A percentile compares a stretch with the other conserved stretches of the same genome.
Evolutionary conservation across 1,284 basidiomycete genomes (phyloP).

Genomic region (Paramarasmius palmivorus): DNA sequence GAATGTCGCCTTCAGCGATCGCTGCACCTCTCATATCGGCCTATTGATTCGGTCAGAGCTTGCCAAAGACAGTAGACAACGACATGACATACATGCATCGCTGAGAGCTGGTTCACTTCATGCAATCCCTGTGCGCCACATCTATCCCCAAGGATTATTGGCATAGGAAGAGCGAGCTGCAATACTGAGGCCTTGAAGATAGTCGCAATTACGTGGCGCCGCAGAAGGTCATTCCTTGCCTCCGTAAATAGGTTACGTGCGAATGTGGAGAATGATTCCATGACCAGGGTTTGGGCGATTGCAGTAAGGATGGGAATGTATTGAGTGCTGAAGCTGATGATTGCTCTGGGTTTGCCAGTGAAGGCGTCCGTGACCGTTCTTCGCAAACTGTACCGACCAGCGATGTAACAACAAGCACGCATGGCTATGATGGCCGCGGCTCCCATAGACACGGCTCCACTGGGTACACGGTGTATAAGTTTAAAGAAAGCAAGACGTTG

Average conservation of each 20-base stretch:
- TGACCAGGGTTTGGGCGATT: constrained; percentile 39
- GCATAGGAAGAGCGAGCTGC: constrained; percentile 30
- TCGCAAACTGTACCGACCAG: constrained; percentile 40
- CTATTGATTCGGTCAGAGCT: constrained; percentile 19
- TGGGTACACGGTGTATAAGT: constrained; percentile 37
- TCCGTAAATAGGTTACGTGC: constrained; percentile 32
- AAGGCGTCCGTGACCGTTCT: constrained; percentile 20
- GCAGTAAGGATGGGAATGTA: constrained; percentile 43
- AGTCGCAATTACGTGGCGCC: constrained; percentile 41
- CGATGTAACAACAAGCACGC: constrained; percentile 33
- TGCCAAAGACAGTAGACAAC: not conserved
- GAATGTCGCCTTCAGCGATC: constrained; percentile 45
- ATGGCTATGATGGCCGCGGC: constrained; percentile 23
- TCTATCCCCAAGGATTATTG: constrained; percentile 38
- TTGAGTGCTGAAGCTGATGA: constrained; percentile 49
- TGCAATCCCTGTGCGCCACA: constrained; percentile 53
- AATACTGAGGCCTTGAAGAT: constrained; percentile 39
- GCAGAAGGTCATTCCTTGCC: constrained; percentile 25
- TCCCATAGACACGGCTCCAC: constrained; percentile 38
- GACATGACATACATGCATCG: constrained; percentile 34
- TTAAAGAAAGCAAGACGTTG: too few species aligned
- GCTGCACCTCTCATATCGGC: constrained; percentile 37
- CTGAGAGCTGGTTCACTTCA: constrained; percentile 42
- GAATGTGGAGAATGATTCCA: constrained; percentile 33
- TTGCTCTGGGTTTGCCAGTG: constrained; percentile 27